Conservation (phyloP, 2,329 filamentous ascomycete genomes). For the Zasmidium angulare region DNA sequence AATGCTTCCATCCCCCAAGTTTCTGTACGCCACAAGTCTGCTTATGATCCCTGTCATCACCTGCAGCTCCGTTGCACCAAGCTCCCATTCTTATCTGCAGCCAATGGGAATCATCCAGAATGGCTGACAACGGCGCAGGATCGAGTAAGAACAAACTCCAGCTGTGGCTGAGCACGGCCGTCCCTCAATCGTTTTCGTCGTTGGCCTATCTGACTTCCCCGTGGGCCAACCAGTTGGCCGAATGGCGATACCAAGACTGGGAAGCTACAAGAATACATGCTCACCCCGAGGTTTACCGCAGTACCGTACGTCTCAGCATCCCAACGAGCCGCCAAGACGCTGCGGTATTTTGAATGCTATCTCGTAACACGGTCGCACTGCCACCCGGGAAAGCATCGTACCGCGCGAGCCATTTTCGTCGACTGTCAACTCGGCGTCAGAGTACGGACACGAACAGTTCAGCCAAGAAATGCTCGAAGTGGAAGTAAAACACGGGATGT, state of each 20-base stretch:
- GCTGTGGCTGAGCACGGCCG: background rate
- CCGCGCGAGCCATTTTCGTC: background rate
- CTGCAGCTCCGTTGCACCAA: background rate
- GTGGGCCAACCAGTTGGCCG: background rate
- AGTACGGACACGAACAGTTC: background rate
- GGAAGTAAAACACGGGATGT: background rate
- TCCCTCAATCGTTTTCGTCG: background rate
- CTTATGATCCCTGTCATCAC: background rate
- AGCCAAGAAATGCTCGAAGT: background rate
- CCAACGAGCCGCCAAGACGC: no score
- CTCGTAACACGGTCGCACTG: slow-evolving; percentile 4
- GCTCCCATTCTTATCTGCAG: background rate
- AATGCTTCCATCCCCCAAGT: background rate
- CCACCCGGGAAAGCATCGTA: background rate
- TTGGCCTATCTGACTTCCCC: background rate
- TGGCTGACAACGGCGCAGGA: background rate
- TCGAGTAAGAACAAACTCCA: background rate
- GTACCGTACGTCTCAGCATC: no score
- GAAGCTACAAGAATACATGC: background rate
- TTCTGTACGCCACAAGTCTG: background rate
- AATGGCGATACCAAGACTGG: background rate
- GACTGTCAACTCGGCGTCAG: background rate
- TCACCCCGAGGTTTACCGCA: background rate
- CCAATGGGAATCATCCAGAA: background rate
- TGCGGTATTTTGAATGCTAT: background rate